Evolutionary conservation across 306 rosid genomes (phyloP), one percentile per base, ranked within the genome.

Genomic region (Prunus mongolica): DNA sequence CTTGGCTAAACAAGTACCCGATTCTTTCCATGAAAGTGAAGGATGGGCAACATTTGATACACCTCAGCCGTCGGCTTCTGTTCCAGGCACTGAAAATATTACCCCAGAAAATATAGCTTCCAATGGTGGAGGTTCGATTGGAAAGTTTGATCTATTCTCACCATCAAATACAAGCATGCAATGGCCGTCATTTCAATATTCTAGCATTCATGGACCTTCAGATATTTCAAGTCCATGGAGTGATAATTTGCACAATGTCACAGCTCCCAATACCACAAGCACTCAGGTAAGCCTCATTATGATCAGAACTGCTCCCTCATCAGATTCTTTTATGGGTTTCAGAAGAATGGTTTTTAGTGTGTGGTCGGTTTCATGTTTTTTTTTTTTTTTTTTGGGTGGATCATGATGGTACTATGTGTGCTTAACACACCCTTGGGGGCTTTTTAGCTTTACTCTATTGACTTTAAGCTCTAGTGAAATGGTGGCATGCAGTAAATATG

Each of bases 31-130:
- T 32, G 80, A 70, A 80, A 89, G 81, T 85, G 91, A 84, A 82
- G 93, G 93, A 34, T 92, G 97, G 97, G 97, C 97, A 56, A 88
- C 95, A 27, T 91, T 91, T 81, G 93, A 91, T 74, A 52, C 67
- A 3, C 95, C 93, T 64, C 87, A 79, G 69, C 61, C 69, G 51
- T 27, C 85, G 30, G 24, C 79, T 75, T 78, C 85, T 52, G 34
- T 74, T 74, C 45, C 81, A 16, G 65, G 65, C 80, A 71, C 69
- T 41, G 90, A 76, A 76, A 82, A 73, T 76, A 69, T 74, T 71
- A 71, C 24, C 57, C 75, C 76, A 6, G 71, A 72, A 24, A 77
- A 57, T 62, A 34, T 54, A 68, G 82, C 82, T 71, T 73, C 85
- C 57, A 76, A 65, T 71, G 81, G 65, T 57, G 78, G 60, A 28